Evolutionary conservation across 305 asterid genomes (phyloP).

Genomic region (Caryopteris hybrid): DNA sequence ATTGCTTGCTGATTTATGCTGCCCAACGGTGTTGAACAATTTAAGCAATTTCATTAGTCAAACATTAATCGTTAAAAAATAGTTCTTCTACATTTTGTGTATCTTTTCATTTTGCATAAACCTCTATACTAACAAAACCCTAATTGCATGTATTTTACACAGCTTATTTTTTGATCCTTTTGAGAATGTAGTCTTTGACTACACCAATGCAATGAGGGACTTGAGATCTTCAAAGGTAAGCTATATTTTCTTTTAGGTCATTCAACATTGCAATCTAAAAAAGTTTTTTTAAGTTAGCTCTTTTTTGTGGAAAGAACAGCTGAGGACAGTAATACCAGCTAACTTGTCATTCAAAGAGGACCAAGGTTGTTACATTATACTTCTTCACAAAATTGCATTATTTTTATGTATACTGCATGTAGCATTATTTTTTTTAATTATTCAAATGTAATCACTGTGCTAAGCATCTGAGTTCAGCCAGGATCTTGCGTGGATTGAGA

Average conservation of each 20-base stretch:
- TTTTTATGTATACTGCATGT: constrained; percentile 6
- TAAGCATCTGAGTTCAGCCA: constrained; percentile 49
- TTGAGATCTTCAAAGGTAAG: constrained; percentile 68
- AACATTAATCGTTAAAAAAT: background rate
- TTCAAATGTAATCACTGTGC: background rate
- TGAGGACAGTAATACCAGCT: constrained; percentile 78
- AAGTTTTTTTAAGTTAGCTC: constrained; percentile 16
- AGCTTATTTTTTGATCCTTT: constrained; percentile 88
- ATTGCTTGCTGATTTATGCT: constrained; percentile 12
- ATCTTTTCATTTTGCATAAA: background rate
- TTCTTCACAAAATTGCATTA: constrained; percentile 5
- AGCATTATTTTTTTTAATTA: background rate
- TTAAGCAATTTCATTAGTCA: background rate
- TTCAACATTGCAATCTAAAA: constrained; percentile 15
- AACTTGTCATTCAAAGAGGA: constrained; percentile 76
- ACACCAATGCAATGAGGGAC: constrained; percentile 64
- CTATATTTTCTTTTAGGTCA: constrained; percentile 10
- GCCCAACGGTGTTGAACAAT: background rate
- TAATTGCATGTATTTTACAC: constrained; percentile 32
- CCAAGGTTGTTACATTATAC: constrained; percentile 53
- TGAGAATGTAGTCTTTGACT: constrained; percentile 59
- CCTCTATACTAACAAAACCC: constrained; percentile 16
- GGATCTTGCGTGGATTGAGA: constrained; percentile 93
- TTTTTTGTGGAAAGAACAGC: constrained; percentile 42
- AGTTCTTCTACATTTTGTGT: background rate